These are phyloP conservation scores for Crithidia bombi DNA, from an alignment of 208 protist species.

Conservation along the genomic window DNA sequence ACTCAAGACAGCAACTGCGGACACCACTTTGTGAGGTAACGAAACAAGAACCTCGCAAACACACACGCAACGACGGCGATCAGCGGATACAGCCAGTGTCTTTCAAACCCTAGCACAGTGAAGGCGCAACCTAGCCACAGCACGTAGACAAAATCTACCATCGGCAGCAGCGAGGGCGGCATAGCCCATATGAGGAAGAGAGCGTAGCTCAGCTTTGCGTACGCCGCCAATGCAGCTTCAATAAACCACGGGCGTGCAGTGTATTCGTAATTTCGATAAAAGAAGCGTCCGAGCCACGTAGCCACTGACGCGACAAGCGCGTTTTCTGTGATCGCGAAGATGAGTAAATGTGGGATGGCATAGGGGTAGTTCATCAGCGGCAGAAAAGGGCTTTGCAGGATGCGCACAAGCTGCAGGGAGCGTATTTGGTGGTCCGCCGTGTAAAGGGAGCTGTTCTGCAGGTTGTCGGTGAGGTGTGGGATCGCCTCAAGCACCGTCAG, in stretches of 20 bases:
- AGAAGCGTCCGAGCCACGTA: slow-evolving; percentile 56
- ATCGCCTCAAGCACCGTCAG: slow-evolving; percentile 41
- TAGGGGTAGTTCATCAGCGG: slow-evolving; percentile 52
- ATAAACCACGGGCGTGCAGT: slow-evolving; percentile 54
- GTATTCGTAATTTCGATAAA: slow-evolving; percentile 43
- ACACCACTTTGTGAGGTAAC: slow-evolving; percentile 70
- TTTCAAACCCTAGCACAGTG: slow-evolving; percentile 31
- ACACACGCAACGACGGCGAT: slow-evolving; percentile 36
- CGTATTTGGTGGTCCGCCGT: slow-evolving; percentile 27
- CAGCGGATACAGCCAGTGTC: slow-evolving; percentile 40
- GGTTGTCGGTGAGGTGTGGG: slow-evolving; percentile 6
- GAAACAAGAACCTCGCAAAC: slow-evolving; percentile 52
- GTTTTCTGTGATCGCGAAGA: slow-evolving; percentile 67
- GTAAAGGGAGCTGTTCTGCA: slow-evolving; percentile 18
- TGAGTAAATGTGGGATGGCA: slow-evolving; percentile 58
- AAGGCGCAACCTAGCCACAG: slow-evolving; percentile 75
- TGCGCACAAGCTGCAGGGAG: slow-evolving; percentile 74
- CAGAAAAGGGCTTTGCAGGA: slow-evolving; percentile 51
- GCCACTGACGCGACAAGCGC: slow-evolving; percentile 53
- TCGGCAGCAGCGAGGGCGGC: slow-evolving; percentile 56
- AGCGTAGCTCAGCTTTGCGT: slow-evolving; percentile 63
- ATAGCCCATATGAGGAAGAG: slow-evolving; percentile 86
- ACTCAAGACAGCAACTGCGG: slow-evolving; percentile 28
- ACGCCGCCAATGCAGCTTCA: slow-evolving; percentile 57
- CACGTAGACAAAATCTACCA: slow-evolving; percentile 74